Evolutionary conservation across 257 asterid species (phyloP), one percentile per base, ranked within the genome.

Genomic region (Jasminum sambac): DNA sequence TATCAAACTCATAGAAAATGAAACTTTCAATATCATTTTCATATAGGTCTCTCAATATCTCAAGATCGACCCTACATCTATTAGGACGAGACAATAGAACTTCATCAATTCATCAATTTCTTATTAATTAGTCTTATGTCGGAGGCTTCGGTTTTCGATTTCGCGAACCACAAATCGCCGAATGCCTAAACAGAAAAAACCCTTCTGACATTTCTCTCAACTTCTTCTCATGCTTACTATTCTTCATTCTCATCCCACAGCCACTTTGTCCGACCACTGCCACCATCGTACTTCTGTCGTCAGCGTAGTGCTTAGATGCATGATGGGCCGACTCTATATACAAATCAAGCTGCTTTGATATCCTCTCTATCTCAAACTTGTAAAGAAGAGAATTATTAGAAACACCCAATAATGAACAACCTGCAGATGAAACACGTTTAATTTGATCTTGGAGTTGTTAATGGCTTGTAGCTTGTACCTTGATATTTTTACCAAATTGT

Each of bases 301-400:
- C 58, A 40, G 43, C 55, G 42, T 52, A 21, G 21, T 66, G 36
- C 36, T 76, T 50, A 19, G 62, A 30, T 4, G 4, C 69, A 43
- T 40, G 77, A 63, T 83, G n/a, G n/a, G n/a, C 79, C 12, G 83
- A 74, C 16, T 79, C 73, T n/a, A 86, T 82, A 50, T 88, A 85
- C 16, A 26, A 41, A 57, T 88, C 78, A 0, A 90, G 88, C 74
- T 86, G 78, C 64, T 14, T 72, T 4, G 92, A 85, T 13, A 90
- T 85, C 74, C 82, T 82, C 58, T 85, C 81, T 5, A 87, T 75
- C 80, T 89, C 96, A 23, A 81, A 89, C 11, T 64, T 76, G 69
- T 90, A 94, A 25, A 90, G 77, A 60, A 90, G 97, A 24, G 97
- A 84, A 42, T 36, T 50, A 43, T 57, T 77, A 25, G 44, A 58